Evolutionary conservation across 371 early-diverging fungal species (phyloP).

Genomic region (Mortierella sp.): DNA sequence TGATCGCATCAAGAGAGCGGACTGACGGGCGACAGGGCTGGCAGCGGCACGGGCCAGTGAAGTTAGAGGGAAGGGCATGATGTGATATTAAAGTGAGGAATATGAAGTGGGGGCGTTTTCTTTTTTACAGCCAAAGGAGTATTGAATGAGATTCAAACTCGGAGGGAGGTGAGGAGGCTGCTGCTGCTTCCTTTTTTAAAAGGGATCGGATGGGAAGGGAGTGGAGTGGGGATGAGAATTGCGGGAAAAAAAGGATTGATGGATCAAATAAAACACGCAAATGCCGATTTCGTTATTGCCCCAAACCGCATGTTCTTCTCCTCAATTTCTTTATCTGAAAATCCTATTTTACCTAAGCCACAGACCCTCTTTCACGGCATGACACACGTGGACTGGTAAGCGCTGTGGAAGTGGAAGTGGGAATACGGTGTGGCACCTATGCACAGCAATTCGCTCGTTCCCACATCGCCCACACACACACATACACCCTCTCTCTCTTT

Average conservation of each 20-base stretch:
- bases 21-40: conserved; percentile 33
- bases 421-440: no score
- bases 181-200: neutral
- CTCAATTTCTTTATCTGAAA: no score
- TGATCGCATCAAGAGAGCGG: conserved; percentile 40
- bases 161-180: conserved; percentile 1
- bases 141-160: neutral
- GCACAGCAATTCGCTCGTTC: no score
- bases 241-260: neutral
- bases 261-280: neutral
- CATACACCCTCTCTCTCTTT: no score
- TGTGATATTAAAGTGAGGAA: conserved; percentile 1
- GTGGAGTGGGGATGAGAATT: neutral
- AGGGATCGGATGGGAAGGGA: neutral
- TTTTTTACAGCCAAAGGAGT: neutral
- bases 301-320: no score
- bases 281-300: neutral
- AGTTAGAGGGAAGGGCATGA: conserved; percentile 47
- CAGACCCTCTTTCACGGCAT: no score
- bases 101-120: no score
- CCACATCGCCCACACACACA: no score
- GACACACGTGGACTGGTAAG: no score
- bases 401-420: no score
- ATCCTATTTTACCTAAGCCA: no score
- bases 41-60: conserved; percentile 32